These are phyloP conservation scores for Quercus tomentella DNA, from an alignment of 331 rosid genomes.

Conservation along the genomic window DNA sequence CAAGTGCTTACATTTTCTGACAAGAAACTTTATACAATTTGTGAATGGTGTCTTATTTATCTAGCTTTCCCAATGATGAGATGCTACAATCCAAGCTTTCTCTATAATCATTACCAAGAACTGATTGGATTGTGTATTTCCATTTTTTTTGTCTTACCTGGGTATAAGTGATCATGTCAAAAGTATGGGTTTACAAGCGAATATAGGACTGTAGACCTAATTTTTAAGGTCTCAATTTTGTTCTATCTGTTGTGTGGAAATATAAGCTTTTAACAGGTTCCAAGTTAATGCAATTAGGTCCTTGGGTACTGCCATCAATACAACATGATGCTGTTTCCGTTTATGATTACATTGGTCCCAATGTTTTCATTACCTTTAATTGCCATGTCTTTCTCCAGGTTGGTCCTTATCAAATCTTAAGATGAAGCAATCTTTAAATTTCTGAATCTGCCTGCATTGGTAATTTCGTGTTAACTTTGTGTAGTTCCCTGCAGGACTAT, in stretches of 20 bases:
- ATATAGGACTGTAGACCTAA: not conserved
- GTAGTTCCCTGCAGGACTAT: conserved; percentile 54
- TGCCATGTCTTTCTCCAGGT: conserved; percentile 34
- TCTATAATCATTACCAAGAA: not conserved
- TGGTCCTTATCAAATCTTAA: conserved; percentile 25
- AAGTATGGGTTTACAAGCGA: not conserved
- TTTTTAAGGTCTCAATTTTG: conserved; percentile 8
- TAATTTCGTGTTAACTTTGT: conserved; percentile 38
- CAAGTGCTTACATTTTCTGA: not conserved
- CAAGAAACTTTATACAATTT: not conserved
- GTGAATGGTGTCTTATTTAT: not conserved
- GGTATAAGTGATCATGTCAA: not conserved
- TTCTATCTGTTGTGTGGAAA: conserved; percentile 37
- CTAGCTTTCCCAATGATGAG: not conserved
- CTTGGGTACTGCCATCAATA: conserved; percentile 66
- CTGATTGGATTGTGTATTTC: not conserved
- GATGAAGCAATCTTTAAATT: conserved; percentile 25
- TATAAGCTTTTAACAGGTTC: conserved; percentile 59
- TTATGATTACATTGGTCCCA: conserved; percentile 45
- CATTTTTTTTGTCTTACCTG: not conserved
- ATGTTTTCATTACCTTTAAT: conserved; percentile 29
- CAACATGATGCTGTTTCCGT: conserved; percentile 74
- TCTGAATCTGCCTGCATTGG: conserved; percentile 26
- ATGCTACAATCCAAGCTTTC: not conserved
- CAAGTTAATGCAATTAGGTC: conserved; percentile 74